These are phyloP conservation scores for Xerocomus potaroensis DNA, from an alignment of 768 basidiomycete species.

Conservation along the genomic window DNA sequence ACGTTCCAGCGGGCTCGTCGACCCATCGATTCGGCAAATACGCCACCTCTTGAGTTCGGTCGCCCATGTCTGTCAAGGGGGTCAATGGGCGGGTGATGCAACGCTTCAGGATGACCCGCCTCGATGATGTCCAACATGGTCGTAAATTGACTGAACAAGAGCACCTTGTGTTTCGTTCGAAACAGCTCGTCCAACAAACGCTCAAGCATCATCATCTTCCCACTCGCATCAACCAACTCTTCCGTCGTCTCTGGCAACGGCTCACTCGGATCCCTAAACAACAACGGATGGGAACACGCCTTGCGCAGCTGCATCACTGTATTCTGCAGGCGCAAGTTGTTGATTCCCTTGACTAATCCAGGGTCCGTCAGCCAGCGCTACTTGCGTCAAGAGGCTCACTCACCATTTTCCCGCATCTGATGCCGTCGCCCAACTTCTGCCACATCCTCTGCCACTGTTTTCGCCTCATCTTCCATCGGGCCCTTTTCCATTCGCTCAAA, in stretches of 20 bases:
- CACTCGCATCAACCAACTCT: slow-evolving; percentile 79
- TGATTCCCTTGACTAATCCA: slow-evolving; percentile 68
- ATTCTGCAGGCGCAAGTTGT: slow-evolving; percentile 93
- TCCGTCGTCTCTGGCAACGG: slow-evolving; percentile 56
- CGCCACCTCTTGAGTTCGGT: slow-evolving; percentile 74
- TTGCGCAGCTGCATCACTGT: slow-evolving; percentile 96
- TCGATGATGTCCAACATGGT: slow-evolving; percentile 96
- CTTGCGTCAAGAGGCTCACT: slow-evolving; percentile 17
- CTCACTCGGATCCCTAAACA: slow-evolving; percentile 52
- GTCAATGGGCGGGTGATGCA: background rate
- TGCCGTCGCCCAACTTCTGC: slow-evolving; percentile 55
- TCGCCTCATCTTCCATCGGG: slow-evolving; percentile 35
- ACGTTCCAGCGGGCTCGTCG: slow-evolving; percentile 75
- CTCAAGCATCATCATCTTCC: slow-evolving; percentile 97
- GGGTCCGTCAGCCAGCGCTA: slow-evolving; percentile 6
- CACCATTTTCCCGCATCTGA: slow-evolving; percentile 57
- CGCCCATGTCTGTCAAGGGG: slow-evolving; percentile 58
- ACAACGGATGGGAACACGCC: slow-evolving; percentile 89
- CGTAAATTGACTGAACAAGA: slow-evolving; percentile 92
- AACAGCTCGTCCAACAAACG: slow-evolving; percentile 83
- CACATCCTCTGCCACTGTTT: slow-evolving; percentile 42
- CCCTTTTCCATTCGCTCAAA: slow-evolving; percentile 56
- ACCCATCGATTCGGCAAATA: slow-evolving; percentile 91
- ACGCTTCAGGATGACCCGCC: slow-evolving; percentile 38
- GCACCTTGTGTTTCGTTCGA: slow-evolving; percentile 72